These are phyloP conservation scores for Strigomonas culicis DNA, from an alignment of 208 protist species.

Conservation along the genomic window DNA sequence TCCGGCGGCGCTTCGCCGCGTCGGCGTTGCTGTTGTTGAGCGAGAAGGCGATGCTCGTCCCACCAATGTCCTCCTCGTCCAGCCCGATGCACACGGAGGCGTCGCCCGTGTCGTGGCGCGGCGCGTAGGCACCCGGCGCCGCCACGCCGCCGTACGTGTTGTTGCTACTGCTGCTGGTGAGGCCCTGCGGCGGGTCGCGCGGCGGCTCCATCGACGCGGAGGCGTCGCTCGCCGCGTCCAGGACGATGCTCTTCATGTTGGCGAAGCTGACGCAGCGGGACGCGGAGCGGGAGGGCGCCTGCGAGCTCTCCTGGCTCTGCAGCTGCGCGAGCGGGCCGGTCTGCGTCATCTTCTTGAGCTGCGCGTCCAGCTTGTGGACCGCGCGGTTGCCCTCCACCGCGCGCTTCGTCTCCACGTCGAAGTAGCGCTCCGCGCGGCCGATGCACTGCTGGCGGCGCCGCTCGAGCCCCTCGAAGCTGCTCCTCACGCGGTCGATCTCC, in stretches of 20 bases:
- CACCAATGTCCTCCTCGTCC: slow-evolving; percentile 44
- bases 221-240: slow-evolving; percentile 32
- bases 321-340: slow-evolving; percentile 27
- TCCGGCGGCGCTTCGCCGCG: slow-evolving; percentile 31
- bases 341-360: slow-evolving; percentile 39
- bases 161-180: slow-evolving; percentile 20
- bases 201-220: slow-evolving; percentile 13
- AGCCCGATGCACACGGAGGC: slow-evolving; percentile 15
- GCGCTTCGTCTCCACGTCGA: slow-evolving; percentile 61
- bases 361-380: slow-evolving; percentile 34
- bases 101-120: slow-evolving; percentile 5
- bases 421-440: slow-evolving; percentile 43
- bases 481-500: slow-evolving; percentile 33
- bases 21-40: slow-evolving; percentile 31
- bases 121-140: not conserved
- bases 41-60: slow-evolving; percentile 47
- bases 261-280: slow-evolving; percentile 52
- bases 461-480: slow-evolving; percentile 40
- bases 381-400: slow-evolving; percentile 30
- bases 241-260: slow-evolving; percentile 48
- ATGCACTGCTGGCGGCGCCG: slow-evolving; percentile 34
- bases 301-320: slow-evolving; percentile 11
- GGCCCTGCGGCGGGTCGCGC: slow-evolving; percentile 4
- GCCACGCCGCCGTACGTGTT: not conserved
- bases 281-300: slow-evolving; percentile 19